These are phyloP conservation scores for Apocynum venetum DNA, from an alignment of 257 asterid species.

Conservation along the genomic window DNA sequence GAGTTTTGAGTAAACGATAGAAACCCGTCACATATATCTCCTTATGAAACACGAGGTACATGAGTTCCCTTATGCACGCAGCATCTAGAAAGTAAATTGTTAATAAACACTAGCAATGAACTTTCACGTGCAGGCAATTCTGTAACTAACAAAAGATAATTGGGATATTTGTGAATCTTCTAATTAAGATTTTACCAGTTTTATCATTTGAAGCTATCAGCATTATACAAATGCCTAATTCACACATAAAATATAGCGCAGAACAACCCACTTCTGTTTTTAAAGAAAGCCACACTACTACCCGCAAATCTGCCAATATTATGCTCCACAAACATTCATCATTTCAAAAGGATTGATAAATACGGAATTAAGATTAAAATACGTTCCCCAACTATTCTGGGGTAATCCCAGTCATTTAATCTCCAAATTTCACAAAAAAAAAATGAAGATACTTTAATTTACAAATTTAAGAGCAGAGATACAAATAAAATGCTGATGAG, in stretches of 20 bases:
- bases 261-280: no score
- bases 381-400: neutral
- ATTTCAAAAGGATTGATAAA: no score
- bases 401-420: neutral
- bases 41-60: no score
- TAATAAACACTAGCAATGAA: neutral
- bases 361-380: neutral
- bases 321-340: neutral
- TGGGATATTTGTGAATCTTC: neutral
- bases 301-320: neutral
- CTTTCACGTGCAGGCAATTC: neutral
- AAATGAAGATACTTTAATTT: no score
- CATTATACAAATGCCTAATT: neutral
- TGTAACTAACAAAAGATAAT: neutral
- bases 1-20: neutral
- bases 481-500: no score
- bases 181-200: no score
- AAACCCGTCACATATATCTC: neutral
- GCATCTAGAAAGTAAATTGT: neutral
- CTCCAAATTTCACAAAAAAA: no score
- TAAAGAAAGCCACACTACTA: neutral
- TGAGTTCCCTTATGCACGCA: neutral
- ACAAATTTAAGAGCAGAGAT: no score
- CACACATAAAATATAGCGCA: neutral
- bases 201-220: neutral